A percentile compares a stretch with the other conserved stretches of the same genome.
Evolutionary conservation across 306 rosid genomes (phyloP).

Genomic region (Sphenostylis stenocarpa): DNA sequence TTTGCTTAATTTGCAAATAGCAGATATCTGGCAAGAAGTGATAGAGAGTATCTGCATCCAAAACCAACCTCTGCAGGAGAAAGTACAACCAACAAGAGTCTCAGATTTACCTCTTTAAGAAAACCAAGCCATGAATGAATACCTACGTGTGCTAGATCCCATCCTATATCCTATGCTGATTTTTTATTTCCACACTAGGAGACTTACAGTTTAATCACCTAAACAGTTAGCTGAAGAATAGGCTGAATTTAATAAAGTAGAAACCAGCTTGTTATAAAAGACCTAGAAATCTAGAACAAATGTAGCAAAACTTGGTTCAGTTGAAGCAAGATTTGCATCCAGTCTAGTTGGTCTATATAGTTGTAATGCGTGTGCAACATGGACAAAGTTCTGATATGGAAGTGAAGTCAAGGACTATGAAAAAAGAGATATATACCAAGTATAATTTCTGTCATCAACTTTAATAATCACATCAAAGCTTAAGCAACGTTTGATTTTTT

Average conservation of each 20-base stretch:
- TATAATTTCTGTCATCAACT: too few relatives aligned
- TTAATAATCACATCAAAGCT: too few relatives aligned
- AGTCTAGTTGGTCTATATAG: not conserved
- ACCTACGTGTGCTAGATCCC: not conserved
- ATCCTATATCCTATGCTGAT: not conserved
- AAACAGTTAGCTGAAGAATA: not conserved
- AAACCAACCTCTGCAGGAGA: not conserved
- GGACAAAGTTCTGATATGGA: not conserved
- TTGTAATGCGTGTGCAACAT: not conserved
- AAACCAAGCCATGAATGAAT: not conserved
- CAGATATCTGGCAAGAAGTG: not conserved
- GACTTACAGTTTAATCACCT: not conserved
- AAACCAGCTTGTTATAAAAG: not conserved
- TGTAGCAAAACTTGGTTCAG: not conserved
- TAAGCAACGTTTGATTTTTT: too few relatives aligned
- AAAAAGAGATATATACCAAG: too few relatives aligned
- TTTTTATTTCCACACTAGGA: not conserved
- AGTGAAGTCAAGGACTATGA: not conserved
- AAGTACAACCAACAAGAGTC: not conserved
- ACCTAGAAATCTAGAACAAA: not conserved
- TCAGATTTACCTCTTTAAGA: not conserved
- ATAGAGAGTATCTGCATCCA: not conserved
- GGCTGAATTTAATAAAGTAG: not conserved
- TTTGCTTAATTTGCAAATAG: not conserved
- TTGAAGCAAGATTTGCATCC: not conserved